These are phyloP conservation scores for Ceratocystis albifundus DNA, from an alignment of 2,329 filamentous ascomycete species.

Conservation along the genomic window DNA sequence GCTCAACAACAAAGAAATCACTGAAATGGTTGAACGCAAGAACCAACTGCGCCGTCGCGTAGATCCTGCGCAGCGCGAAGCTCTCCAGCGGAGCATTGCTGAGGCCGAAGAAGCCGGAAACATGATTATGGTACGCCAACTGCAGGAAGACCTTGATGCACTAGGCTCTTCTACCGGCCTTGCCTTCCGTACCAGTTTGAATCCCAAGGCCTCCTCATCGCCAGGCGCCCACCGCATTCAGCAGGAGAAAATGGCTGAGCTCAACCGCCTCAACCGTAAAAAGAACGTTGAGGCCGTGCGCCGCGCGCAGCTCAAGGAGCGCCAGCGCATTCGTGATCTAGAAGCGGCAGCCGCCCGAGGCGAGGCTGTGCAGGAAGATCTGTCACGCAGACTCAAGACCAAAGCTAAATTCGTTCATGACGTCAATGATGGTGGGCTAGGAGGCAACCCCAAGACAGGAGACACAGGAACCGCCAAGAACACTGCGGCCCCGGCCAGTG, in stretches of 20 bases:
- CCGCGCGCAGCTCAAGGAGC: conserved; percentile 76
- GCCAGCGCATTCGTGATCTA: conserved; percentile 48
- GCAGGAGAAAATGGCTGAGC: conserved; percentile 68
- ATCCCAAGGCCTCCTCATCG: conserved; percentile 39
- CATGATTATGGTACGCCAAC: conserved; percentile 41
- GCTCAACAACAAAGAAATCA: conserved; percentile 75
- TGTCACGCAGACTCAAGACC: conserved; percentile 52
- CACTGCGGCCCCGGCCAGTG: neutral
- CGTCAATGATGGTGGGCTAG: conserved; percentile 35
- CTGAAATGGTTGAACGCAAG: conserved; percentile 62
- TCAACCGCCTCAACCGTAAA: conserved; percentile 76
- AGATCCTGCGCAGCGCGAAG: conserved; percentile 55
- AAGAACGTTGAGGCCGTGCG: conserved; percentile 84
- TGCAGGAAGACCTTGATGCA: conserved; percentile 50
- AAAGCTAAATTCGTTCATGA: conserved; percentile 58
- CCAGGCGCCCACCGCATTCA: conserved; percentile 45
- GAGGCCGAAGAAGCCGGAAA: conserved; percentile 55
- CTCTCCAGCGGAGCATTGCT: conserved; percentile 52
- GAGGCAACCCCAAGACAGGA: neutral
- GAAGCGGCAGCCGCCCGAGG: conserved; percentile 52
- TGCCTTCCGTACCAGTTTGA: conserved; percentile 57
- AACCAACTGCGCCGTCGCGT: conserved; percentile 55
- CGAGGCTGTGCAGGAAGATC: conserved; percentile 48
- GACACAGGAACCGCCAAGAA: conserved; percentile 34
- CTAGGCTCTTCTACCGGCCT: conserved; percentile 54